Conservation (phyloP, 2,329 filamentous ascomycete species). For the Neodidymelliopsis sp. region DNA sequence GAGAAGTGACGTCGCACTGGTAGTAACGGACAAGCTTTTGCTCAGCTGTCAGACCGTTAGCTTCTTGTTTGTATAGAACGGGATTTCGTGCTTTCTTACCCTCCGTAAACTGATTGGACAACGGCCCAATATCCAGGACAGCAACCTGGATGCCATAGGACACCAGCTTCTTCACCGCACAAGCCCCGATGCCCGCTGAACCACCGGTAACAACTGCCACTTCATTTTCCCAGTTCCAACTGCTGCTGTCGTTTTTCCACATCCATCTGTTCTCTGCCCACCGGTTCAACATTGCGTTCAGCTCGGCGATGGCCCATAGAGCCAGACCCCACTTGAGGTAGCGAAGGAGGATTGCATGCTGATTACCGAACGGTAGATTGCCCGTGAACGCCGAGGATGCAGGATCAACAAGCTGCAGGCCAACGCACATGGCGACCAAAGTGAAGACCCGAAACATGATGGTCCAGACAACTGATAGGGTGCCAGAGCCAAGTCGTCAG, state of each 20-base stretch:
- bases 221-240: conserved; percentile 44
- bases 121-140: conserved; percentile 44
- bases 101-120: conserved; percentile 36
- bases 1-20: conserved; percentile 46
- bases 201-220: conserved; percentile 49
- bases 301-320: conserved; percentile 30
- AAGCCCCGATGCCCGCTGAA: conserved; percentile 45
- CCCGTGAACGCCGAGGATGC: conserved; percentile 24
- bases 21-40: conserved; percentile 34
- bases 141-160: conserved; percentile 45
- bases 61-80: not conserved
- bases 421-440: conserved; percentile 26
- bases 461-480: conserved; percentile 1
- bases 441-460: conserved; percentile 33
- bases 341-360: conserved; percentile 32
- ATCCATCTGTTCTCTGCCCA: conserved; percentile 52
- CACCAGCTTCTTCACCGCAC: conserved; percentile 41
- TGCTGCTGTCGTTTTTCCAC: conserved; percentile 37
- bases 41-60: conserved; percentile 34
- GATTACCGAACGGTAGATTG: conserved; percentile 27
- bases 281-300: conserved; percentile 38
- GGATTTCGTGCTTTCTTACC: conserved; percentile 24
- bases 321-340: conserved; percentile 39
- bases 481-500: conserved; percentile 4
- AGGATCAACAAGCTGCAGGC: conserved; percentile 29